Percentiles rank a stretch among this genome's conserved stretches.
Conservation (phyloP, 2,329 filamentous ascomycete genomes). For the Colletotrichum gigasporum region DNA sequence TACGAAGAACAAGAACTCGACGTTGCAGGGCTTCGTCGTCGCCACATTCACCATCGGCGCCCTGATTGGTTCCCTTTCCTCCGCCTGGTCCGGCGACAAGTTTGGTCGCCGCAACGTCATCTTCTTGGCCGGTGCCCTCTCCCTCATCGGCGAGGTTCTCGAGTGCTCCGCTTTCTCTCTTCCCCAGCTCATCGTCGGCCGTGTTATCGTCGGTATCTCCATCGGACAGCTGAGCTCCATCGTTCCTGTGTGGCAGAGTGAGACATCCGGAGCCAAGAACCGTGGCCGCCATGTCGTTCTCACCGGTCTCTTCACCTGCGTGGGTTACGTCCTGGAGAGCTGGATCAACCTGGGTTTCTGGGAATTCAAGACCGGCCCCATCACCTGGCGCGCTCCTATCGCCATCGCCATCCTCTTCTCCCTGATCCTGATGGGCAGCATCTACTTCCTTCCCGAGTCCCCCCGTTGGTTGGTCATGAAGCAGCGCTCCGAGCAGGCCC, state of each 20-base stretch:
- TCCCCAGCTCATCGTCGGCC: slow-evolving; percentile 53
- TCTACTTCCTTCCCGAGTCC: slow-evolving; percentile 45
- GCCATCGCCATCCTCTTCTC: slow-evolving; percentile 45
- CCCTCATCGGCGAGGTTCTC: slow-evolving; percentile 45
- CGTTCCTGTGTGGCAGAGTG: slow-evolving; percentile 51
- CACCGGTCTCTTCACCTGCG: slow-evolving; percentile 36
- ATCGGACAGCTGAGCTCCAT: slow-evolving; percentile 50
- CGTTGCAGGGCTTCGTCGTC: slow-evolving; percentile 48
- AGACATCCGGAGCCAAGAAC: slow-evolving; percentile 49
- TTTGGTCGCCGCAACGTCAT: slow-evolving; percentile 46
- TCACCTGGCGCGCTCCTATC: slow-evolving; percentile 45
- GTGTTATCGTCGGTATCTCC: slow-evolving; percentile 51
- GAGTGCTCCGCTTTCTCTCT: slow-evolving; percentile 46
- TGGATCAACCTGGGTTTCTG: slow-evolving; percentile 58
- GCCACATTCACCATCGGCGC: slow-evolving; percentile 49
- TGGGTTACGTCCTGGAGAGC: slow-evolving; percentile 46
- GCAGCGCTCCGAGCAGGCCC: slow-evolving; percentile 43
- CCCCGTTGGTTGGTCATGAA: slow-evolving; percentile 45
- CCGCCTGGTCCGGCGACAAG: slow-evolving; percentile 45
- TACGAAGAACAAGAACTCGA: slow-evolving; percentile 42
- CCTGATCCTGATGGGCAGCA: slow-evolving; percentile 41
- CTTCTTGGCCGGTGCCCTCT: slow-evolving; percentile 42
- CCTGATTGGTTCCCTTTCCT: slow-evolving; percentile 46
- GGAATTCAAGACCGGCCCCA: slow-evolving; percentile 38
- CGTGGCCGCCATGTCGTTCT: slow-evolving; percentile 53